Evolutionary conservation across 73 alveolate genomes (phyloP).

Genomic region (Durusdinium trenchii): DNA sequence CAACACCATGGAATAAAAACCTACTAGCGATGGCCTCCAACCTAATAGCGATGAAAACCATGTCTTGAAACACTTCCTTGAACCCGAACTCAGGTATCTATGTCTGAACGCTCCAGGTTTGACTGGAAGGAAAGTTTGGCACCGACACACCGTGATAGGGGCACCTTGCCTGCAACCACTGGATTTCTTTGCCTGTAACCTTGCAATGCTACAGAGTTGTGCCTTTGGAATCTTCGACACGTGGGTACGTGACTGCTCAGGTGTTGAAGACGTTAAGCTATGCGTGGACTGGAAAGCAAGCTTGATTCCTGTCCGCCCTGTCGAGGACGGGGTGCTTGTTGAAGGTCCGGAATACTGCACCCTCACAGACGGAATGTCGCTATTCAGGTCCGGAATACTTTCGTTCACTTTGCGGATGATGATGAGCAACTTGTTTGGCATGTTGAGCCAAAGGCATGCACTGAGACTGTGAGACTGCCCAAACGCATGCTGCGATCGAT

Average conservation of each 20-base stretch:
- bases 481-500: no score
- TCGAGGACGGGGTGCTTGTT: slow-evolving; percentile 6
- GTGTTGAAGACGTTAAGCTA: neutral
- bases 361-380: neutral
- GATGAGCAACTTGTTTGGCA: neutral
- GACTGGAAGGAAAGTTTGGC: slow-evolving; percentile 92
- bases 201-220: neutral
- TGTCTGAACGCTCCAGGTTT: no score
- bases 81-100: no score
- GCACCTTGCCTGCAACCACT: neutral
- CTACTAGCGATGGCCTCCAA: no score
- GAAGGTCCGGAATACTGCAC: neutral
- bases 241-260: neutral
- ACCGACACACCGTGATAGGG: slow-evolving; percentile 33
- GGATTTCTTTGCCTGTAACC: no score
- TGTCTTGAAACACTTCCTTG: no score
- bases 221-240: neutral
- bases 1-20: no score
- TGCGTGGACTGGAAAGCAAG: slow-evolving; percentile 94
- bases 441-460: neutral
- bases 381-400: slow-evolving; percentile 78
- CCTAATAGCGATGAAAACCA: no score
- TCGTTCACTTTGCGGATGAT: slow-evolving; percentile 66
- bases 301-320: slow-evolving; percentile 57
- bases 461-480: neutral